Evolutionary conservation across 1,139 yeast species (phyloP).

Genomic region (Suhomyces taliae): DNA sequence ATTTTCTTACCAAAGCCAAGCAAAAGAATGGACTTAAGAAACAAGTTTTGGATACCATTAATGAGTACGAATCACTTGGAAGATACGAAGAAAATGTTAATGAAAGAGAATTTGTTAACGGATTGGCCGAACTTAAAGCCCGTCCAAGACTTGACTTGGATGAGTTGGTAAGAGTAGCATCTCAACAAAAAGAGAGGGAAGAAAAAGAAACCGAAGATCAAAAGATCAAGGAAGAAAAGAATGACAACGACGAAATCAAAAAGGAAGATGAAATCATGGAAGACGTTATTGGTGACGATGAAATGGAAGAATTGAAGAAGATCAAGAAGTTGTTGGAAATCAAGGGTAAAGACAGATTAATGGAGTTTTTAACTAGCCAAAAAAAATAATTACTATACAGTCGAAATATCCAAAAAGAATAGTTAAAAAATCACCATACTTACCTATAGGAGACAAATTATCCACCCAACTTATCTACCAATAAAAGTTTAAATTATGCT

Average conservation of each 20-base stretch:
- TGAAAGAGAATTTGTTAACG: conserved; percentile 27
- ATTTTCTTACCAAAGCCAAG: conserved; percentile 59
- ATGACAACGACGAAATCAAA: conserved; percentile 13
- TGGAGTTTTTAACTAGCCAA: conserved; percentile 49
- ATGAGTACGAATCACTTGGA: conserved; percentile 22
- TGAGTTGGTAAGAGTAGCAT: conserved; percentile 27
- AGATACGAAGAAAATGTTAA: conserved; percentile 21
- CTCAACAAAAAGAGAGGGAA: conserved; percentile 11
- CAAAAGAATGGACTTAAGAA: conserved; percentile 24
- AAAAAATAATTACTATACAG: conserved; percentile 1
- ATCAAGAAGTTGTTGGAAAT: conserved; percentile 61
- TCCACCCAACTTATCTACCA: too few relatives aligned
- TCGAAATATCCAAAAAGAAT: background rate
- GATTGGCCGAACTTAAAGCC: conserved; percentile 21
- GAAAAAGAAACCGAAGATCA: background rate
- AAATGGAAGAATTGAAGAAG: conserved; percentile 52
- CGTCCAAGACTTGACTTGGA: conserved; percentile 19
- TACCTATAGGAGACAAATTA: too few relatives aligned
- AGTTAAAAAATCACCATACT: too few relatives aligned
- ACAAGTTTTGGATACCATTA: conserved; percentile 26
- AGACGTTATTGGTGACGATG: conserved; percentile 22
- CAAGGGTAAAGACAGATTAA: conserved; percentile 68
- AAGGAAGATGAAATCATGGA: background rate
- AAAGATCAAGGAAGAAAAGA: background rate
- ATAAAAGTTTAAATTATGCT: too few relatives aligned